Conservation (phyloP, 345 rosid species). For the Hevea brasiliensis region DNA sequence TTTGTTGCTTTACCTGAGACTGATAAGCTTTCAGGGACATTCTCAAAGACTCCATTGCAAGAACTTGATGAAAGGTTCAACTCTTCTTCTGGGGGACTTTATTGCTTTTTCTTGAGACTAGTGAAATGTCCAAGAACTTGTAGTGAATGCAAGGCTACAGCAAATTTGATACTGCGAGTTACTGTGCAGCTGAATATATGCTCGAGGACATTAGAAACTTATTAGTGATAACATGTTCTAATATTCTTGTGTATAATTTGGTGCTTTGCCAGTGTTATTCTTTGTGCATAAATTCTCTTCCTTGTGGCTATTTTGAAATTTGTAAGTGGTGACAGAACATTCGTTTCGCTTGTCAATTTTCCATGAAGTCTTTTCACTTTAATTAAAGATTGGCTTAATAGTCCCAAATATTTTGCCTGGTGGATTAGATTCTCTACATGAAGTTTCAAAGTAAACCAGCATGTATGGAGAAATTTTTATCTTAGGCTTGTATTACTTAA, state of each 20-base stretch:
- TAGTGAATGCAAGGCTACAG: background rate
- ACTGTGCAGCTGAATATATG: background rate
- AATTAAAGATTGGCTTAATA: too few relatives aligned
- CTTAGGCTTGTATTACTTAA: too few relatives aligned
- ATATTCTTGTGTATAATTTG: background rate
- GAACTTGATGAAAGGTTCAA: background rate
- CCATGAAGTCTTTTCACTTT: too few relatives aligned
- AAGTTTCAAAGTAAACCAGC: too few relatives aligned
- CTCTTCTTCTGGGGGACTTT: background rate
- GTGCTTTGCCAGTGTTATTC: background rate
- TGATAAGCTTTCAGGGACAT: conserved; percentile 25
- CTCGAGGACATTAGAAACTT: background rate
- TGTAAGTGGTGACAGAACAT: background rate
- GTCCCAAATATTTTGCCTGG: too few relatives aligned
- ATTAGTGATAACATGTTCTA: background rate
- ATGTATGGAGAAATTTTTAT: too few relatives aligned
- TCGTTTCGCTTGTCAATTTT: too few relatives aligned
- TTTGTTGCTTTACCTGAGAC: conserved; percentile 18
- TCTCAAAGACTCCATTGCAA: conserved; percentile 25
- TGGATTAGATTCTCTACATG: too few relatives aligned
- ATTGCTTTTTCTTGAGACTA: too few relatives aligned
- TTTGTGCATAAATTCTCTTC: conserved; percentile 2
- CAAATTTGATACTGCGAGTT: background rate
- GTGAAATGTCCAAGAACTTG: too few relatives aligned
- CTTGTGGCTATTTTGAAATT: background rate